Percentiles rank a stretch among this genome's conserved stretches.
Evolutionary conservation across 1,284 basidiomycete species (phyloP).

Genomic region (Singerocomus inundabilis): DNA sequence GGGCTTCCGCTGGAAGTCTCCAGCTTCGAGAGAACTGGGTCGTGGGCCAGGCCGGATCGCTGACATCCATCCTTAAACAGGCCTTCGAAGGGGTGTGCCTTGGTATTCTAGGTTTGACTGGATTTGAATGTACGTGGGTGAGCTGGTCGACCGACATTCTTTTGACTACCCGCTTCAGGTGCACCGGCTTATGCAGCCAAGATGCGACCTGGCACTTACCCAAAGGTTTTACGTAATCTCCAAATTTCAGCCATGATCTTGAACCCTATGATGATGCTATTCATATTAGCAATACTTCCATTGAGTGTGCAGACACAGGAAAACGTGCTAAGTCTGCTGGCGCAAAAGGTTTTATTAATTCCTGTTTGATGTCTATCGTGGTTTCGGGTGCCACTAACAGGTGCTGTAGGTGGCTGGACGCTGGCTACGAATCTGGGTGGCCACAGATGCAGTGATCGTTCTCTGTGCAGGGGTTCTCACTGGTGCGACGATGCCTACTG

Average conservation of each 20-base stretch:
- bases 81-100: conserved; percentile 66
- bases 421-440: conserved; percentile 61
- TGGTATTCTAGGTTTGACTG: conserved; percentile 67
- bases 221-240: conserved; percentile 61
- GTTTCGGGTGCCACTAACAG: not conserved
- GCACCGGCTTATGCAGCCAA: conserved; percentile 62
- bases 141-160: not conserved
- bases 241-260: conserved; percentile 56
- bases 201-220: conserved; percentile 53
- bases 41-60: conserved; percentile 33
- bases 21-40: conserved; percentile 59
- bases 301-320: conserved; percentile 46
- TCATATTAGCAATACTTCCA: conserved; percentile 59
- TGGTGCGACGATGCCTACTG: conserved; percentile 35
- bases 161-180: conserved; percentile 36
- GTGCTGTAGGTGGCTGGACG: conserved; percentile 45
- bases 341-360: conserved; percentile 42
- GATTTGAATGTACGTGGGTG: conserved; percentile 55
- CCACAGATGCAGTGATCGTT: conserved; percentile 63
- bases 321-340: conserved; percentile 62
- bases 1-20: conserved; percentile 47
- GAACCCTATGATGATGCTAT: conserved; percentile 52
- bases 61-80: conserved; percentile 39
- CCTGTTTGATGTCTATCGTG: not conserved
- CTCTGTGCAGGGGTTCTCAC: conserved; percentile 69